Evolutionary conservation across 2,329 filamentous ascomycete species (phyloP), one percentile per base, ranked within the genome.

Genomic region (Aotearoamyces nothofagi): DNA sequence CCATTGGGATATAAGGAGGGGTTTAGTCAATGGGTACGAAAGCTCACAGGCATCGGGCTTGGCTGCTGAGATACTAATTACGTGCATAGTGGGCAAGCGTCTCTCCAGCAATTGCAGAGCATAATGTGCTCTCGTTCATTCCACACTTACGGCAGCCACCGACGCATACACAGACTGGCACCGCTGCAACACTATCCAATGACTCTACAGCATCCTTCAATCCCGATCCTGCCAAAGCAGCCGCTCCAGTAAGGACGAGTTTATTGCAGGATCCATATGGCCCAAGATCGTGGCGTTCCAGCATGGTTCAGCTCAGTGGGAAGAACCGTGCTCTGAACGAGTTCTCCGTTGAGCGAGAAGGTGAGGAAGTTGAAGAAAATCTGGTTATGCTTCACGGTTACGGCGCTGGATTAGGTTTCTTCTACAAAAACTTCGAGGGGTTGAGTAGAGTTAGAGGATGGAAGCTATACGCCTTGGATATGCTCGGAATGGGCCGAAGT

Each of bases 301-400:
- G 78, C 35, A 76, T 94, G 61, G 81, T 98, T 8, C 59, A 76
- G 38, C 61, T 98, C 32, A 73, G 77, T 10, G 90, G 90, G 30
- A 90, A 84, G 52, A 73, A 92, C 49, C 72, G 90, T 27, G 79
- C 76, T 3, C 54, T 98, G 37, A 96, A 98, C 48, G 90, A 98
- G 49, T 90, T 94, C 51, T 84, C 80, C 1, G 71, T 98, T 2
- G 82, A 93, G 56, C 67, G 86, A 27, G 57, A 83, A 1, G 82
- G 74, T 19, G 86, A 94, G 48, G 55, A 75, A 4, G 69, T 72
- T 0, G 77, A 92, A 26, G 77, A 96, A 46, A 90, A 82, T 24
- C 62, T 98, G 10, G 87, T 98, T 24, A 92, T 98, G 71, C 60
- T 98, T 4, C 90, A 98, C 50, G 90, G 90, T 36, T 98, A 98